Base-by-base conservation (phyloP, 805 yeast species). In the Tetrapisispora taiwanensis region DNA sequence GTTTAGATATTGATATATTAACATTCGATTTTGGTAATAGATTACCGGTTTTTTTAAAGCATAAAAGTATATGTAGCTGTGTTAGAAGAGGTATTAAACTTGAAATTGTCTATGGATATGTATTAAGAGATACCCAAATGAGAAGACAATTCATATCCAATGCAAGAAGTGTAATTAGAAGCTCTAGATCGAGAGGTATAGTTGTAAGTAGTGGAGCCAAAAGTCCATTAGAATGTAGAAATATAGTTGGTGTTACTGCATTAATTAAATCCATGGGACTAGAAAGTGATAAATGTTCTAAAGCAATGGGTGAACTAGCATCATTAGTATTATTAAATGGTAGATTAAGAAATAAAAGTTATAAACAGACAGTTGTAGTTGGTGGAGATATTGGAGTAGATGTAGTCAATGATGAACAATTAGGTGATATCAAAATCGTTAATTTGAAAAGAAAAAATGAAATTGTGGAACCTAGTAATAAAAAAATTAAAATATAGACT, bases 11-110 rank as follows among this genome's bases (percentile, higher is more conserved):
- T 36, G 97, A 92, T 64, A 48, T 92, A 22, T 74, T 92, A 17
- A 78, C 95, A 1, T 72, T 92, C 44, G 79, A 83, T 43, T 74
- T 82, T 59, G 65, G 74, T 22, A 68, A 71, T 36, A 74, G 85
- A 46, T 63, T 87, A 39, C 90, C 95, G 0, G 80, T 77, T 49
- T 85, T 79, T 58, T 66, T 92, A 51, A 83, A 83, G 53, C 95
- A 88, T 65, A 87, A 88, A 54, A 78, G 86, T 1, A 72, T 87
- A 8, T 84, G 95, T 36, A 78, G 87, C 35, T 96, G 95, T 1
- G 71, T 85, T 3, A 81, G 81, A 17, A 75, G 87, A 41, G 97
- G 97, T 2, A 74, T 87, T 22, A 78, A 78, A 51, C 75, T 92
- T 50, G 98, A 92, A 59, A 72, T 92, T 8, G 72, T 77, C 38